Percentiles rank a stretch among this genome's conserved stretches.
phyloP scores from a whole-genome alignment of 2,329 filamentous ascomycete genomes.

The Pyrenophora seminiperda region DNA sequence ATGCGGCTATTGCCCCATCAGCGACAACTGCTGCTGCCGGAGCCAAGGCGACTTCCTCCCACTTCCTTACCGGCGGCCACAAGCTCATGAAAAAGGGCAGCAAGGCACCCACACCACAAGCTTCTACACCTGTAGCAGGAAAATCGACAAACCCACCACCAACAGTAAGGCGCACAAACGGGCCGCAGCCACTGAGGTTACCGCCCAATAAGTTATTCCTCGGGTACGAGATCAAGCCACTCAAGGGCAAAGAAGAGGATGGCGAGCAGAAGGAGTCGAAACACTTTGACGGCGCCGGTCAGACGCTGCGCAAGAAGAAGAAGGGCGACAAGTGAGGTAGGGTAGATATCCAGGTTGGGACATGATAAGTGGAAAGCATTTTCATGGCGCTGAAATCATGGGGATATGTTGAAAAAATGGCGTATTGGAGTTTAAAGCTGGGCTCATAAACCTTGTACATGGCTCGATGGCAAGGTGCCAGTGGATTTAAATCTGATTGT shows the following conservation, averaged over 20 bases:
- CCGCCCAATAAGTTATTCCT: constrained; percentile 94
- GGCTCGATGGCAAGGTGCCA: too few species aligned
- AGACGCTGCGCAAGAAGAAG: constrained; percentile 81
- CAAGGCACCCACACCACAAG: constrained; percentile 70
- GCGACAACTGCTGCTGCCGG: constrained; percentile 68
- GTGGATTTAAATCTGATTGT: too few species aligned
- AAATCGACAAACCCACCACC: constrained; percentile 51
- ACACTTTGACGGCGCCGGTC: constrained; percentile 78
- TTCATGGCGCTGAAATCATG: constrained; percentile 32
- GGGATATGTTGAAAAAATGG: constrained; percentile 15
- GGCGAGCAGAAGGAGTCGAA: constrained; percentile 68
- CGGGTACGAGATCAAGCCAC: constrained; percentile 88
- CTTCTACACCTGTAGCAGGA: constrained; percentile 66
- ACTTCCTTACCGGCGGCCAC: constrained; percentile 81
- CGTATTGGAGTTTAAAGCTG: constrained; percentile 25
- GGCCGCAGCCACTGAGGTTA: constrained; percentile 83
- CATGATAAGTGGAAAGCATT: constrained; percentile 20
- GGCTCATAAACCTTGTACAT: constrained; percentile 13
- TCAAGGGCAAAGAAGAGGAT: constrained; percentile 73
- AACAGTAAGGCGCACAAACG: constrained; percentile 64
- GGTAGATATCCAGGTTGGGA: neutral
- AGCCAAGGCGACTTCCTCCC: constrained; percentile 69
- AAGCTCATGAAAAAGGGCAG: constrained; percentile 82
- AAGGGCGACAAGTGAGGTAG: constrained; percentile 57
- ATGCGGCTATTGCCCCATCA: constrained; percentile 83